Conservation (phyloP, 2,329 filamentous ascomycete species). For the Nemania sp. region DNA sequence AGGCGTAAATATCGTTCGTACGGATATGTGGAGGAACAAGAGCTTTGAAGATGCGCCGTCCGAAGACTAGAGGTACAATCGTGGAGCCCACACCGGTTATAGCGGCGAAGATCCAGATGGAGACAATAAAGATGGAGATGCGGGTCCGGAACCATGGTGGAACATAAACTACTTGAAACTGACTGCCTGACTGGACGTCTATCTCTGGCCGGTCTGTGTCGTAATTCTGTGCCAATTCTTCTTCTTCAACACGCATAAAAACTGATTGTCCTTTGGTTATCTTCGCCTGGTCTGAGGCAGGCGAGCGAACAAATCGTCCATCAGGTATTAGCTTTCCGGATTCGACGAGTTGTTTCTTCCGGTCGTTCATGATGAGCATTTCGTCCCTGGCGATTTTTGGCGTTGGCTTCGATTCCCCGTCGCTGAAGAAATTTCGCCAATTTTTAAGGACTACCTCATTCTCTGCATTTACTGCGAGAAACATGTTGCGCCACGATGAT, state of each 20-base stretch:
- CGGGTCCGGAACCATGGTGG: constrained; percentile 86
- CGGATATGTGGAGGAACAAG: constrained; percentile 77
- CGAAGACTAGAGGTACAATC: constrained; percentile 86
- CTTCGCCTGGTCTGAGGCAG: constrained; percentile 93
- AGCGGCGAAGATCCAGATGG: constrained; percentile 94
- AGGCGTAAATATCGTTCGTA: constrained; percentile 96
- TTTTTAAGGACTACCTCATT: constrained; percentile 64
- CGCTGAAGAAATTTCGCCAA: constrained; percentile 68
- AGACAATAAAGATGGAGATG: constrained; percentile 85
- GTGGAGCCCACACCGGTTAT: constrained; percentile 87
- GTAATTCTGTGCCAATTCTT: constrained; percentile 74
- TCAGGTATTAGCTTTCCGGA: constrained; percentile 71
- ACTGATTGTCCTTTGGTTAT: constrained; percentile 86
- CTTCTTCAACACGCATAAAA: constrained; percentile 80
- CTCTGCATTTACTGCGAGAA: constrained; percentile 60
- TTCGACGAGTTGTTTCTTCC: constrained; percentile 61
- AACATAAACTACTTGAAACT: constrained; percentile 81
- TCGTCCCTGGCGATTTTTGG: constrained; percentile 53
- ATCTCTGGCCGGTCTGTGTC: constrained; percentile 65
- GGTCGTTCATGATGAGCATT: constrained; percentile 53
- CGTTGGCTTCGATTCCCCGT: constrained; percentile 59
- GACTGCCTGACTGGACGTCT: constrained; percentile 66
- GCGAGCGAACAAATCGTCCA: constrained; percentile 89
- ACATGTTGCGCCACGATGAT: constrained; percentile 57
- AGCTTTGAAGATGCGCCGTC: constrained; percentile 79